These are phyloP conservation scores for Beauveria sp. DNA, from an alignment of 2,329 filamentous ascomycete species.

Conservation along the genomic window DNA sequence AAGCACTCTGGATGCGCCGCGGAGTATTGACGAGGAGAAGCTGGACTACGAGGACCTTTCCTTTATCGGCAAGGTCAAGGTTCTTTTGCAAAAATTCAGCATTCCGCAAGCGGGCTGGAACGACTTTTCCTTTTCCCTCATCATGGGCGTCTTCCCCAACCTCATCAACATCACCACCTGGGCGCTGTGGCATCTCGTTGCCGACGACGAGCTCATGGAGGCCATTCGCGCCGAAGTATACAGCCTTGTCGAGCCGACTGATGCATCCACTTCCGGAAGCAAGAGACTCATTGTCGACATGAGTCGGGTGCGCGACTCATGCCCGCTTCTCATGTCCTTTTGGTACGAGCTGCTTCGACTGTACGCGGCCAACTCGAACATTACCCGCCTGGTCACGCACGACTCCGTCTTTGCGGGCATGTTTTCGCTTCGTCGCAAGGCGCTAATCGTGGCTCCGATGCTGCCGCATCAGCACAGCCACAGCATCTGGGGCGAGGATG, in stretches of 20 bases:
- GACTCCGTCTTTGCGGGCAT: conserved; percentile 1
- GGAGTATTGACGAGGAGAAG: not conserved
- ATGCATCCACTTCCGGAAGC: not conserved
- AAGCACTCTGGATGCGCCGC: not conserved
- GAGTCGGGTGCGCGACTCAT: conserved; percentile 3
- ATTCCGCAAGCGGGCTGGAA: conserved; percentile 3
- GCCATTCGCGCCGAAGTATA: conserved; percentile 1
- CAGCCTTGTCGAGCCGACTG: not conserved
- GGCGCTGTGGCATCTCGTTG: conserved; percentile 8
- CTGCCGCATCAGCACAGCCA: conserved; percentile 6
- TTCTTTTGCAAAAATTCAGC: not conserved
- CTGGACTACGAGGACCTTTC: not conserved
- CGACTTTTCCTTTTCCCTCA: conserved; percentile 9
- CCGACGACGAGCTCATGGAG: not conserved
- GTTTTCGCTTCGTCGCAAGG: not conserved
- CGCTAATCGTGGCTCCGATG: conserved; percentile 7
- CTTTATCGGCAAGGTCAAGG: conserved; percentile 6
- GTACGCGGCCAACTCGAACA: conserved; percentile 7
- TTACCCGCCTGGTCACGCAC: conserved; percentile 5
- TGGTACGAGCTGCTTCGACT: conserved; percentile 9
- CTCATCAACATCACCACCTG: conserved; percentile 8
- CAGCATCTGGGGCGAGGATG: conserved; percentile 6
- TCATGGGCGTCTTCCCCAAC: conserved; percentile 8
- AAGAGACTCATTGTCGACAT: not conserved
- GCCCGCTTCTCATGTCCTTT: conserved; percentile 9